Evolutionary conservation across 371 early-diverging fungal genomes (phyloP).

Genomic region (Quaeritorhiza haematococci): DNA sequence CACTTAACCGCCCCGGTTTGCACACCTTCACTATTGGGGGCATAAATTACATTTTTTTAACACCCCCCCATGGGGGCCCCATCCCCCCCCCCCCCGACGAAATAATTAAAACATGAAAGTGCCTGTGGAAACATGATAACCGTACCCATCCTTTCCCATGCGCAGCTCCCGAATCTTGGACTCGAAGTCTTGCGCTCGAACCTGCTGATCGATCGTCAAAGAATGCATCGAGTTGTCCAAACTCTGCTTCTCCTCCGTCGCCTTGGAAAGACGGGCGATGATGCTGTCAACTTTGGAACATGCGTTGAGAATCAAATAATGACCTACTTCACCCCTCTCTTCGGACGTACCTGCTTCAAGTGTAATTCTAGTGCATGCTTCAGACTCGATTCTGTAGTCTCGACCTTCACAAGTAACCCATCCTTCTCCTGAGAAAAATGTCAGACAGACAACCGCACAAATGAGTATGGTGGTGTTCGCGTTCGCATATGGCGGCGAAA

Average conservation of each 20-base stretch:
- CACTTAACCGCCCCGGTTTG: no score
- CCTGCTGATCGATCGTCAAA: slow-evolving; percentile 13
- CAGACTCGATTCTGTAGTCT: slow-evolving; percentile 7
- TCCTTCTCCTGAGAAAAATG: slow-evolving; percentile 14
- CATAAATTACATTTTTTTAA: no score
- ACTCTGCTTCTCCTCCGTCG: slow-evolving; percentile 18
- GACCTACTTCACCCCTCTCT: not conserved
- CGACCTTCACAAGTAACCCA: slow-evolving; percentile 6
- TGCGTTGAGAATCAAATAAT: not conserved
- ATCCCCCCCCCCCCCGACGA: no score
- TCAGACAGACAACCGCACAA: not conserved
- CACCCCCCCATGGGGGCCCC: no score
- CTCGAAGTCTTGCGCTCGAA: slow-evolving; percentile 16
- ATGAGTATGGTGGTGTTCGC: not conserved
- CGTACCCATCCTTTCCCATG: slow-evolving; percentile 5
- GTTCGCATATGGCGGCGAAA: not conserved
- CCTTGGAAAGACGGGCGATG: slow-evolving; percentile 1
- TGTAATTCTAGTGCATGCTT: slow-evolving; percentile 21
- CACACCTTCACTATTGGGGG: no score
- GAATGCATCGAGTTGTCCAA: slow-evolving; percentile 13
- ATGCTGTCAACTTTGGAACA: not conserved
- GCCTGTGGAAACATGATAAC: no score
- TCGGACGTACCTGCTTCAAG: slow-evolving; percentile 12
- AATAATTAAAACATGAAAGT: no score
- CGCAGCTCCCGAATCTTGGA: slow-evolving; percentile 11